Base-by-base conservation (phyloP, 2,329 filamentous ascomycete genomes). In the Aspergillus intermedius region DNA sequence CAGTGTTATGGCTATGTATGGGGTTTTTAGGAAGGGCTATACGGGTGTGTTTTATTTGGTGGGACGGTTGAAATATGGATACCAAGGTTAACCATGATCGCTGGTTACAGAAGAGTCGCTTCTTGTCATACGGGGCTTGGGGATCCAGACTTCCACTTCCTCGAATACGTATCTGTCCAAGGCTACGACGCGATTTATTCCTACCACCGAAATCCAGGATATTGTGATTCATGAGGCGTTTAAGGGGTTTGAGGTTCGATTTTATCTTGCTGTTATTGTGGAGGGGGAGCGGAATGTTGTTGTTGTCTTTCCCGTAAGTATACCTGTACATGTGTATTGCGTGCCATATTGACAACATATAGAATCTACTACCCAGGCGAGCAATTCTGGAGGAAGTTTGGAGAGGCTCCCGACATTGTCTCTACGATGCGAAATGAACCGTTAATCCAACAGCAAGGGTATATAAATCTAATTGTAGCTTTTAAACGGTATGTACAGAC, bases 191-290 rank as follows among this genome's bases (percentile, higher is more conserved):
- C 74, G 83, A 44, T 88, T 88, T 67, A 97, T 98, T 50, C 91
- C 93, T 0, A 95, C 91, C 0, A 87, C 86, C 41, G 84, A 88
- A 69, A 94, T 98, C 49, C 88, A 88, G 64, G 93, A 98, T 66
- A 85, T 98, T 49, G 82, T 96, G 47, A 87, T 98, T 45, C 90
- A 96, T 66, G 93, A 98, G 74, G 93, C 91, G 3, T 97, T 97
- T 69, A 82, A 82, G 49, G 91, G 91, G 0, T 95, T 96, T 62
- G 88, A 91, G 70, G 90, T 97, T 32, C 76, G 85, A 37, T 95
- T 91, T 63, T 96, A 95, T 63, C 74, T 98, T 7, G 82, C 88
- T 4, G 87, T 97, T 25, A 86, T 97, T 46, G 89, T 97, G 15
- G 87, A 94, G 58, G 90, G 84, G 2, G 91, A 97, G 70, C 80